phyloP scores from a whole-genome alignment of 352 stramenopile genomes.

The Phytopythium helicoides region DNA sequence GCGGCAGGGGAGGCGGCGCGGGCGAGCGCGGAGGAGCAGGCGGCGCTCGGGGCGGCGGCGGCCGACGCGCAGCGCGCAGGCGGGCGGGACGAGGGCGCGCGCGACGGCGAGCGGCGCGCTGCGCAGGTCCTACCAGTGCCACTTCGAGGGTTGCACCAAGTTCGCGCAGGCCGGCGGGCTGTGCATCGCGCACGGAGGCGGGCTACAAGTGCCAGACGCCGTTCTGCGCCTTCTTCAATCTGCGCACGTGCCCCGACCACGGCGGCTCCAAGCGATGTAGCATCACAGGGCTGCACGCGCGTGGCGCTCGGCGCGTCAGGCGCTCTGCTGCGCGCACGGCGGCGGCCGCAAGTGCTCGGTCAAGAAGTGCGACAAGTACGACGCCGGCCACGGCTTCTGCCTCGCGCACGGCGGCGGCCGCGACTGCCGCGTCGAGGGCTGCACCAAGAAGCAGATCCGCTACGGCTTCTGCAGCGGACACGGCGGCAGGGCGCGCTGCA shows the following conservation, averaged over 20 bases:
- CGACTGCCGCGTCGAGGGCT: constrained; percentile 52
- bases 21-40: background rate
- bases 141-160: constrained; percentile 49
- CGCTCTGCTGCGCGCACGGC: constrained; percentile 64
- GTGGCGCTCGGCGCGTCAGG: constrained; percentile 42
- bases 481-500: constrained; percentile 68
- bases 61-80: background rate
- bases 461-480: constrained; percentile 76
- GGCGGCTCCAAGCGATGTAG: constrained; percentile 68
- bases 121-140: constrained; percentile 38
- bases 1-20: background rate
- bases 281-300: constrained; percentile 44
- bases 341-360: constrained; percentile 67
- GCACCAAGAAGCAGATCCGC: constrained; percentile 73
- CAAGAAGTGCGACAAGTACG: constrained; percentile 71
- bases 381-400: constrained; percentile 64
- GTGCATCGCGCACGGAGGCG: constrained; percentile 64
- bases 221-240: constrained; percentile 67
- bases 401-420: constrained; percentile 71
- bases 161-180: constrained; percentile 60
- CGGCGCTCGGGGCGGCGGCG: background rate
- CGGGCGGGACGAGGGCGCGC: background rate
- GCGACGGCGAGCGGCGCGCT: background rate
- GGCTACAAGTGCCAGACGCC: constrained; percentile 70
- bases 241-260: constrained; percentile 73